Conservation (phyloP, 1,284 basidiomycete genomes). For the Ustilago shanxiensis region DNA sequence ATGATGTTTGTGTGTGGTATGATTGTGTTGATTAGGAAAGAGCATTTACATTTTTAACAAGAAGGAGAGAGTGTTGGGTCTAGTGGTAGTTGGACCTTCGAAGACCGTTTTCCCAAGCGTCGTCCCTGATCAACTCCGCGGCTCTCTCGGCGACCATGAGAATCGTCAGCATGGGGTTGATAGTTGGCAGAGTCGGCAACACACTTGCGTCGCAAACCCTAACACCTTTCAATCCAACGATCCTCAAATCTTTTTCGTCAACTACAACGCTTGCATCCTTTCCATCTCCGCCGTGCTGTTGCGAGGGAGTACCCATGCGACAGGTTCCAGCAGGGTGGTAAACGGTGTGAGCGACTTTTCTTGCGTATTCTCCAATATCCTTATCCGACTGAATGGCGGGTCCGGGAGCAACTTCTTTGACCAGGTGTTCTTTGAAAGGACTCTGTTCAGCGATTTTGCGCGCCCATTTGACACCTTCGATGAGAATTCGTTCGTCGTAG, state of each 20-base stretch:
- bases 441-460: conserved; percentile 72
- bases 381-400: conserved; percentile 67
- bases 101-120: conserved; percentile 61
- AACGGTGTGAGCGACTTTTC: conserved; percentile 69
- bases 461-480: conserved; percentile 74
- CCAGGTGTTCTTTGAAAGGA: conserved; percentile 71
- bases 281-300: conserved; percentile 20
- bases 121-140: conserved; percentile 64
- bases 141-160: conserved; percentile 68
- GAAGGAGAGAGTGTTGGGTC: not conserved
- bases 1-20: not conserved
- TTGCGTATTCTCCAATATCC: conserved; percentile 66
- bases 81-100: conserved; percentile 35
- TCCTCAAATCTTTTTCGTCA: conserved; percentile 62
- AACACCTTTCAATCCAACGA: conserved; percentile 64
- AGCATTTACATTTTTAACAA: not conserved
- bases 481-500: conserved; percentile 73
- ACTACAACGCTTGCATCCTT: conserved; percentile 64
- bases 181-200: conserved; percentile 67
- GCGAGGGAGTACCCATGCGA: conserved; percentile 66
- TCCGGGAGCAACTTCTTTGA: conserved; percentile 71
- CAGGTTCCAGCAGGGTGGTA: conserved; percentile 70
- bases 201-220: conserved; percentile 68
- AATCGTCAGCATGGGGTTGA: conserved; percentile 64
- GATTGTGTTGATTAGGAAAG: not conserved